Conservation (phyloP, 495 filamentous ascomycete species). For the Hypoxylon fuscum region DNA sequence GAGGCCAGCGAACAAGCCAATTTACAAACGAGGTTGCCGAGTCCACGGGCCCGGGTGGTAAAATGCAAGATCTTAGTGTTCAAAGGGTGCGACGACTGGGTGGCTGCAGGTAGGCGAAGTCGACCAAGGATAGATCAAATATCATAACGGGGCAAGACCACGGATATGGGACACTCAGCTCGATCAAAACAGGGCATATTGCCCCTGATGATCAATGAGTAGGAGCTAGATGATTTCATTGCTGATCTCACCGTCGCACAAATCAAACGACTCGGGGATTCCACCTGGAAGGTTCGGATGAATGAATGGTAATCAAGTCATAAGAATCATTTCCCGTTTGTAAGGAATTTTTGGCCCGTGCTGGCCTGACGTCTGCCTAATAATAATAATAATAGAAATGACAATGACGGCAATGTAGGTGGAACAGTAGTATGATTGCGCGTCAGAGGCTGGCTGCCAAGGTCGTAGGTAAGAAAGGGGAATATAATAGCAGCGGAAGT, state of each 20-base stretch:
- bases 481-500: conserved; percentile 5
- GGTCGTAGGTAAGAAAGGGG: conserved; percentile 2
- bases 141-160: conserved; percentile 31
- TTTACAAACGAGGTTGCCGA: conserved; percentile 39
- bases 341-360: conserved; percentile 6
- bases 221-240: conserved; percentile 38
- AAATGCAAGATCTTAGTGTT: conserved; percentile 27
- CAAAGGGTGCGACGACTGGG: conserved; percentile 34
- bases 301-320: conserved; percentile 35
- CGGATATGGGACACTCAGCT: conserved; percentile 25
- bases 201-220: conserved; percentile 25
- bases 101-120: conserved; percentile 36
- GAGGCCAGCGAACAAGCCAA: conserved; percentile 19
- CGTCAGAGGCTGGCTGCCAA: conserved; percentile 23
- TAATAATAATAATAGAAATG: conserved; percentile 32
- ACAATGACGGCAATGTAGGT: conserved; percentile 20
- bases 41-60: conserved; percentile 30
- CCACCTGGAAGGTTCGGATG: conserved; percentile 18
- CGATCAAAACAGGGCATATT: conserved; percentile 32
- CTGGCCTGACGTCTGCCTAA: conserved; percentile 26
- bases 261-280: conserved; percentile 38
- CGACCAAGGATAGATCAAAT: conserved; percentile 36
- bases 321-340: conserved; percentile 31
- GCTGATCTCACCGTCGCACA: conserved; percentile 46
- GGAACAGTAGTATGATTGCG: conserved; percentile 20